These are phyloP conservation scores for Diplocarpon mali DNA, from an alignment of 2,329 filamentous ascomycete species.

Conservation along the genomic window DNA sequence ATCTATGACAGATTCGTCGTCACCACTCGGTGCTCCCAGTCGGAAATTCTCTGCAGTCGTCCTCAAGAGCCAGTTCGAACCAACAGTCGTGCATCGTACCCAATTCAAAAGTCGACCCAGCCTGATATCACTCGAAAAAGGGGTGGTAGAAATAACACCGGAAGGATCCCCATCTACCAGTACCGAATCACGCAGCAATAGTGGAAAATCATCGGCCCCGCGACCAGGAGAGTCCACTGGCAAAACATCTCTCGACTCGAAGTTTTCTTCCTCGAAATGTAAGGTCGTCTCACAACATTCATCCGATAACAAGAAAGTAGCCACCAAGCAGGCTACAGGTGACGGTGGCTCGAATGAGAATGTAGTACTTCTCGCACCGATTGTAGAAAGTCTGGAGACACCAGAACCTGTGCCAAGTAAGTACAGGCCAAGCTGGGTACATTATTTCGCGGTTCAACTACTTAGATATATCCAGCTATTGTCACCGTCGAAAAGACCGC, in stretches of 20 bases:
- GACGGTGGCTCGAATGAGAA: conserved; percentile 18
- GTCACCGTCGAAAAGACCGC: conserved; percentile 66
- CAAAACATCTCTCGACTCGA: conserved; percentile 32
- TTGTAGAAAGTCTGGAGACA: conserved; percentile 20
- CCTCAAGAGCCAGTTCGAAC: conserved; percentile 29
- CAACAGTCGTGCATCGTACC: conserved; percentile 34
- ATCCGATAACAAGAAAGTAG: conserved; percentile 22
- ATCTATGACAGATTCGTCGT: conserved; percentile 8
- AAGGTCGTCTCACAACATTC: conserved; percentile 20
- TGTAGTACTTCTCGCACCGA: conserved; percentile 16
- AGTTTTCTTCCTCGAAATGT: conserved; percentile 27
- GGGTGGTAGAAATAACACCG: conserved; percentile 14
- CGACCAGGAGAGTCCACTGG: conserved; percentile 23
- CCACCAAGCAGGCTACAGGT: conserved; percentile 9
- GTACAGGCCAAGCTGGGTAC: neutral
- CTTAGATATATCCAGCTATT: conserved; percentile 17
- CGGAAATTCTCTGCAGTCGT: conserved; percentile 32
- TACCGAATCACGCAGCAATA: conserved; percentile 19
- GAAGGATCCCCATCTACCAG: conserved; percentile 21
- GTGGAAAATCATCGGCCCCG: conserved; percentile 23
- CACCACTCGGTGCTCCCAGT: neutral
- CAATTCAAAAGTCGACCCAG: conserved; percentile 30
- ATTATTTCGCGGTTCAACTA: neutral
- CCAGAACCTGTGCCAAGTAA: conserved; percentile 24
- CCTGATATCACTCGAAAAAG: conserved; percentile 28